Evolutionary conservation across 805 yeast species (phyloP).

Genomic region (Candida dajiaensis): DNA sequence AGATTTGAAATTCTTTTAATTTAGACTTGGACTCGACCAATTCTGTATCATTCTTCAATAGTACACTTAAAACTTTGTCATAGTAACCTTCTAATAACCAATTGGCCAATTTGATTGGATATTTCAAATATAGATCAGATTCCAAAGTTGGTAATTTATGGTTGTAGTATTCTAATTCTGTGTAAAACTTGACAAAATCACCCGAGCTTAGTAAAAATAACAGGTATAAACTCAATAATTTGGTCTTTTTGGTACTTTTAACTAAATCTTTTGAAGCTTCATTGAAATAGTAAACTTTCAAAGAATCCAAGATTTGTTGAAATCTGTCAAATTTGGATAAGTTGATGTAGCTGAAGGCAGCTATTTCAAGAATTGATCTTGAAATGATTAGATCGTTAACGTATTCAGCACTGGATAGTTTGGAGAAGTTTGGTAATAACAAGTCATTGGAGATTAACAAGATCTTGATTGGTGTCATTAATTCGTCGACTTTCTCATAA

Average conservation of each 20-base stretch:
- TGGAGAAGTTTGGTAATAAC: constrained; percentile 55
- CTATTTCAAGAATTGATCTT: constrained; percentile 80
- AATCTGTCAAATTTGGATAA: constrained; percentile 56
- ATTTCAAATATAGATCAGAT: constrained; percentile 63
- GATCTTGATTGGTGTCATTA: constrained; percentile 69
- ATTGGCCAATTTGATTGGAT: constrained; percentile 85
- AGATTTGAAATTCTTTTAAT: constrained; percentile 71
- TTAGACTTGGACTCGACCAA: constrained; percentile 23
- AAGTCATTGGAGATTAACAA: constrained; percentile 74
- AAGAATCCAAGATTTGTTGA: constrained; percentile 64
- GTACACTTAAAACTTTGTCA: constrained; percentile 57
- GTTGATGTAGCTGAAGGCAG: constrained; percentile 75
- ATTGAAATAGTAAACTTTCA: constrained; percentile 67
- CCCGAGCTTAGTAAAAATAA: constrained; percentile 76
- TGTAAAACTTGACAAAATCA: constrained; percentile 82
- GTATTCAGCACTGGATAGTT: constrained; percentile 28
- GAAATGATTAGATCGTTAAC: constrained; percentile 70
- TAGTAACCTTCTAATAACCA: constrained; percentile 97
- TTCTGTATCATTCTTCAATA: constrained; percentile 20
- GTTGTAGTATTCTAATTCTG: constrained; percentile 73
- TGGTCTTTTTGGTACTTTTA: constrained; percentile 56
- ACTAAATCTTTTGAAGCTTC: constrained; percentile 27
- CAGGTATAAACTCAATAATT: constrained; percentile 71
- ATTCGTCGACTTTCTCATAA: constrained; percentile 50
- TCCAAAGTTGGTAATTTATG: constrained; percentile 38